Percentiles rank a stretch among this genome's conserved stretches.
Evolutionary conservation across 2,329 filamentous ascomycete species (phyloP).

Genomic region (Diaporthe nobilis): DNA sequence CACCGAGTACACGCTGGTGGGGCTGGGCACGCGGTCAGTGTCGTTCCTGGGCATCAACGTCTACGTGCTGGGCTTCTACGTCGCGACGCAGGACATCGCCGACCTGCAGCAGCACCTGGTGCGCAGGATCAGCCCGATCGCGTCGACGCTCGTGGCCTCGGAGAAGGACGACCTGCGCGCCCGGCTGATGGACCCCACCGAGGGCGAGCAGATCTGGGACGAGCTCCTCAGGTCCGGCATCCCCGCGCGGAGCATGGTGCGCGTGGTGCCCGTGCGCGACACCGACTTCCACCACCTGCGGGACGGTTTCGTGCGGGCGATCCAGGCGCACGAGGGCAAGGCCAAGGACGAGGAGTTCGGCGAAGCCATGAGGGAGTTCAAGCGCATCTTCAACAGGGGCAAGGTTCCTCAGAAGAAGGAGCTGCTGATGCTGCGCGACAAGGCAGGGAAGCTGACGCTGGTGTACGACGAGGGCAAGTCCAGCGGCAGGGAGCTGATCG

Average conservation of each 20-base stretch:
- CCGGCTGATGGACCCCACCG: conserved; percentile 77
- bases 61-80: conserved; percentile 94
- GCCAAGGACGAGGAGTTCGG: conserved; percentile 83
- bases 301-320: conserved; percentile 90
- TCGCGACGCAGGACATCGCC: conserved; percentile 86
- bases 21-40: conserved; percentile 89
- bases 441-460: conserved; percentile 75
- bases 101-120: conserved; percentile 84
- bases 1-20: conserved; percentile 88
- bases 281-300: conserved; percentile 95
- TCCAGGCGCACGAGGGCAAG: conserved; percentile 76
- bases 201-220: conserved; percentile 82
- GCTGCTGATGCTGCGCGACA: conserved; percentile 79
- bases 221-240: conserved; percentile 75
- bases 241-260: conserved; percentile 80
- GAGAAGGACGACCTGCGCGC: conserved; percentile 83
- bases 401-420: conserved; percentile 86
- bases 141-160: conserved; percentile 84
- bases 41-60: conserved; percentile 93
- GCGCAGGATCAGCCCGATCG: conserved; percentile 80
- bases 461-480: conserved; percentile 72
- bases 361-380: conserved; percentile 81
- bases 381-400: conserved; percentile 83
- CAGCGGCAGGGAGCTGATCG: conserved; percentile 69
- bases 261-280: conserved; percentile 90